Conservation (phyloP, 2,329 filamentous ascomycete genomes). For the Cadophora luteo-olivacea region DNA sequence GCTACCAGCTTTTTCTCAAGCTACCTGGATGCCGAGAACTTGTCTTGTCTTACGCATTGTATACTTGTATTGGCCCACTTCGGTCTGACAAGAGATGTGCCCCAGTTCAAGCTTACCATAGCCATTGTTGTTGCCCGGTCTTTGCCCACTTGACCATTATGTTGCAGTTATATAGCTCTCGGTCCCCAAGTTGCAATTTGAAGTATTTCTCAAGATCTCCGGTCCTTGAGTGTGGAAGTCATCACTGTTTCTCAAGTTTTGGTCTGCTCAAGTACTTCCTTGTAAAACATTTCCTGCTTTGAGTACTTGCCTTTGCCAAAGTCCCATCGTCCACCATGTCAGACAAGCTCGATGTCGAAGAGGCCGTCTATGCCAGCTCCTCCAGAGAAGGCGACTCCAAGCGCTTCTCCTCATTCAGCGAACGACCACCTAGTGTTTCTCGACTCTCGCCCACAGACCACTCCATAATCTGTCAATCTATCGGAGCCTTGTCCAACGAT, state of each 20-base stretch:
- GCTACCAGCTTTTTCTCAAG: background rate
- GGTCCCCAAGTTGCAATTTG: background rate
- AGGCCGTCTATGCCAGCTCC: constrained; percentile 6
- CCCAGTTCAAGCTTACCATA: constrained; percentile 12
- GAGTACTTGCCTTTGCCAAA: background rate
- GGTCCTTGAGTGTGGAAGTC: background rate
- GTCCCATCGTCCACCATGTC: background rate
- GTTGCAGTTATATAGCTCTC: background rate
- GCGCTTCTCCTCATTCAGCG: background rate
- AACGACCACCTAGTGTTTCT: constrained; percentile 8
- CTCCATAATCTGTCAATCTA: constrained; percentile 9
- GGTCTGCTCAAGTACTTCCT: background rate
- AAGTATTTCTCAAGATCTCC: background rate
- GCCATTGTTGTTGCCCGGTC: background rate
- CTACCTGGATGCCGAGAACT: background rate
- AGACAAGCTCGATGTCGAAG: constrained; percentile 5
- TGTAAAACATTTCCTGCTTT: background rate
- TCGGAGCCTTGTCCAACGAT: constrained; percentile 15
- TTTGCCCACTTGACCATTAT: background rate
- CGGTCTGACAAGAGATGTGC: constrained; percentile 13
- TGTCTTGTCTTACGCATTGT: background rate
- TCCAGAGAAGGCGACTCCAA: constrained; percentile 2
- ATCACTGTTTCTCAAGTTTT: background rate
- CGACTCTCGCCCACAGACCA: constrained; percentile 21
- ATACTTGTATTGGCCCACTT: background rate